Evolutionary conservation across 805 yeast genomes (phyloP), one percentile per base, ranked within the genome.

Genomic region (Nakazawaea populi): DNA sequence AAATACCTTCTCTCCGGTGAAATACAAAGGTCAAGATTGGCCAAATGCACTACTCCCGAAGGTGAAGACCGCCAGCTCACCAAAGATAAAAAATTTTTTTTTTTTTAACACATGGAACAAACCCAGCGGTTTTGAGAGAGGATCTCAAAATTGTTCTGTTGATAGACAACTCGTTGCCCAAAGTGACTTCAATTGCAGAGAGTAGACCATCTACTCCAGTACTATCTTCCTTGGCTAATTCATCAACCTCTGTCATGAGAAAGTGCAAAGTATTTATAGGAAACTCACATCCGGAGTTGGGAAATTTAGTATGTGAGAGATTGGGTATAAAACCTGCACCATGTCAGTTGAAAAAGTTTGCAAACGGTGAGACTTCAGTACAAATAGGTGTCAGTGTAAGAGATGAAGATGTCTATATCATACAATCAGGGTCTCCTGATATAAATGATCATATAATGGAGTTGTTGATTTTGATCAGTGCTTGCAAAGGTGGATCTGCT

Each of bases 401-500:
- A 69, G 98, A 94, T 65, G 97, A 94, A 68, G 98, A 94, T 64
- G 96, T 94, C 30, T 91, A 89, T 64, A 89, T 89, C 58, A 87
- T 92, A 57, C 96, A 91, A 67, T 83, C 91, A 40, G 96, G 96
- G 6, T 87, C 96, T 6, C 85, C 90, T n/a, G 78, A 85, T 48
- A 77, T 76, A 67, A 94, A 94, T 63, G 98, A 94, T 63, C 94
- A 89, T 63, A 89, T 94, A 53, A 94, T 94, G 99, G 99, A 94
- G 70, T 72, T 94, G 56, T 76, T 94, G 63, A 92, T 95, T 54
- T 76, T 94, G 60, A 91, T 94, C 42, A 85, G 95, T 45, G 99
- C 98, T 47, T 92, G 98, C 69, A 83, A 91, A 60, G 97, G 97
- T 54, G 99, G 99, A 8, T 89, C 97, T 10, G 99, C 99, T n/a